A percentile compares a stretch with the other conserved stretches of the same genome.
Conservation (phyloP, 768 basidiomycete genomes). For the Leccinum sublutescens region DNA sequence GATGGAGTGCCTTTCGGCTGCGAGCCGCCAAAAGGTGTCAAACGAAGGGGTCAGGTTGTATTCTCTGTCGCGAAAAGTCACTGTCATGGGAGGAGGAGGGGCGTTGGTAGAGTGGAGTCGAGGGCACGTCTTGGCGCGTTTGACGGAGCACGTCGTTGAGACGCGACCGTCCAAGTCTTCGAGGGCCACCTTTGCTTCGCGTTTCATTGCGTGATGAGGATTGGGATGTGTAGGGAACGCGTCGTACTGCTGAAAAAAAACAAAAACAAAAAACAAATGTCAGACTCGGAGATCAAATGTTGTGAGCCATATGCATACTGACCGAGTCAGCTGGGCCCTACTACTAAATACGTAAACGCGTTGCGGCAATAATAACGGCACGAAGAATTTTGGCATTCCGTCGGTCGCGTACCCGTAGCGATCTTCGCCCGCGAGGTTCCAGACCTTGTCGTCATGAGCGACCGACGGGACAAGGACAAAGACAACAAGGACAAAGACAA, state of each 20-base stretch:
- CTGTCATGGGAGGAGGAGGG: slow-evolving; percentile 24
- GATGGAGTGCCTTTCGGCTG: slow-evolving; percentile 56
- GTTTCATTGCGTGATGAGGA: slow-evolving; percentile 20
- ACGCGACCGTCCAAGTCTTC: slow-evolving; percentile 6
- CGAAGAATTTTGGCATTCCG: neutral
- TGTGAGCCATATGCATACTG: neutral
- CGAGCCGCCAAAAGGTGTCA: slow-evolving; percentile 59
- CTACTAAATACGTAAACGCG: neutral
- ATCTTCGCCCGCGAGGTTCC: neutral
- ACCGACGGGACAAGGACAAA: slow-evolving; percentile 31
- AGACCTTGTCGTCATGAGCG: neutral
- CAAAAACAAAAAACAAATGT: neutral
- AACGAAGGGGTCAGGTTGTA: slow-evolving; percentile 52
- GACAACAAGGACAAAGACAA: no score
- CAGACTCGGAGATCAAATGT: neutral
- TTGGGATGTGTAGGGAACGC: neutral
- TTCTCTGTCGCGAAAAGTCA: slow-evolving; percentile 36
- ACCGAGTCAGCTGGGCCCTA: no score
- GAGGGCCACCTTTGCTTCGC: slow-evolving; percentile 3
- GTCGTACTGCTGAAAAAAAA: neutral
- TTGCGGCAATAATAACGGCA: neutral
- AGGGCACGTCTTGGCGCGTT: slow-evolving; percentile 25
- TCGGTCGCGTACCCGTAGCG: neutral
- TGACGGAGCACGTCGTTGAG: slow-evolving; percentile 18
- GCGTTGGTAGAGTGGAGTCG: slow-evolving; percentile 15